Evolutionary conservation across 2,329 filamentous ascomycete species (phyloP), one percentile per base, ranked within the genome.

Genomic region (Huntiella decipiens): DNA sequence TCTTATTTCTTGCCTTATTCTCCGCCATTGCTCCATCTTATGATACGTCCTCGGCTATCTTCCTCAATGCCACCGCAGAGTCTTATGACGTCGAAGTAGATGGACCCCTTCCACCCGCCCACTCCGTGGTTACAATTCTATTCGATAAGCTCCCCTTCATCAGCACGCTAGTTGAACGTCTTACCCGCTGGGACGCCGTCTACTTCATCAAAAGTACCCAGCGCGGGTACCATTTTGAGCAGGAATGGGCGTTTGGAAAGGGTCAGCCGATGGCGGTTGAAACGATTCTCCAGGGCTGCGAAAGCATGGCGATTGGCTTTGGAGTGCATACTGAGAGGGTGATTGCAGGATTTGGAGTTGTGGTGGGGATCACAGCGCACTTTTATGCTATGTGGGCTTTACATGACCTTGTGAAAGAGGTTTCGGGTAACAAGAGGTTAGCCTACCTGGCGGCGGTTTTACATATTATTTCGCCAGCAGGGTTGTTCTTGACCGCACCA

Each of bases 401-500:
- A n/a, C 53, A 93, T 37, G 66, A 77, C 8, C 66, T 96, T 11
- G 81, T 84, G 59, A 63, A 66, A 47, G 71, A 93, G 5, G 34
- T 49, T 16, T 59, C 80, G 36, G 71, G 83, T 2, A 77, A 88
- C 51, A 57, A 81, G 16, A 40, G 35, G 31, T 22, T 47, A 22
- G 48, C 48, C 7, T 47, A 50, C 31, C 16, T 47, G 11, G 70
- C 84, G 6, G 75, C 84, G 3, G 63, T 72, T 12, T 65, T 96
- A 42, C 85, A 96, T 59, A 71, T 93, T 46, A 57, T 96, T 42
- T 91, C 83, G 0, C 88, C 91, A 0, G 91, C 82, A 0, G 88
- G 88, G 1, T 62, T 95, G 2, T 96, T 98, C 57, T 71, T 98
- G 13, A 87, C 81, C 0, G 80, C 87, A 0, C 85, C 88, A 0